Evolutionary conservation across 139 green algal species (phyloP), one percentile per base, ranked within the genome.

Genomic region (Edaphochlamys debaryana): DNA sequence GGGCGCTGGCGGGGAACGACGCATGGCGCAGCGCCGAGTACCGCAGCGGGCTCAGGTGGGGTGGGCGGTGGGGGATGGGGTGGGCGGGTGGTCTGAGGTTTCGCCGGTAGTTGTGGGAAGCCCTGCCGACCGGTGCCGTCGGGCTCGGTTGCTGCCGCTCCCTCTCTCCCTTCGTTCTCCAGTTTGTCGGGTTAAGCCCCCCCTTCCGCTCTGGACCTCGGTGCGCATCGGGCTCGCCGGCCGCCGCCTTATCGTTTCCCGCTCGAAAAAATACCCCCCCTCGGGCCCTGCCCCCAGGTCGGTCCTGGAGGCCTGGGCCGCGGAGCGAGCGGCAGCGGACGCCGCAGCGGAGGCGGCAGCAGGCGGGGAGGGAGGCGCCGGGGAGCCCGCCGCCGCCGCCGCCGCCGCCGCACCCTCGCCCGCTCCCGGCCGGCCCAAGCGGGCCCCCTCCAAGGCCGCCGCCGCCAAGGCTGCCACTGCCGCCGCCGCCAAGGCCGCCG

Each of bases 21-120:
- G 77, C 77, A 23, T 83, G 77, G 77, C 48, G 77, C 42, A 75
- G 77, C 36, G 77, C 64, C 42, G 77, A 83, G 42, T 83, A 83
- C 77, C 75, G 75, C 25, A 30, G 29, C 4, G 40, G 40, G 29
- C 75, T 81, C 11, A 69, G 73, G 60, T 71, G 30, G 22, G 74
- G 13, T 8, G 34, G 13, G 8, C 20, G 42, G 30, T 27, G 69
- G 30, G 19, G 60, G 30, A 30, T 7, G 9, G 30, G 60, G 4
- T 17, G 60, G 30, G 27, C 0, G 60, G 11, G 19, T 11, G n/a
- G 60, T 67, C 66, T n/a, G n/a, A n/a, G n/a, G n/a, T n/a, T n/a
- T n/a, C n/a, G n/a, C n/a, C n/a, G n/a, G n/a, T n/a, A n/a, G n/a
- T n/a, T n/a, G n/a, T n/a, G n/a, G n/a, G n/a, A n/a, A n/a, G n/a